Evolutionary conservation across 306 rosid genomes (phyloP).

Genomic region (Trifolium dubium): DNA sequence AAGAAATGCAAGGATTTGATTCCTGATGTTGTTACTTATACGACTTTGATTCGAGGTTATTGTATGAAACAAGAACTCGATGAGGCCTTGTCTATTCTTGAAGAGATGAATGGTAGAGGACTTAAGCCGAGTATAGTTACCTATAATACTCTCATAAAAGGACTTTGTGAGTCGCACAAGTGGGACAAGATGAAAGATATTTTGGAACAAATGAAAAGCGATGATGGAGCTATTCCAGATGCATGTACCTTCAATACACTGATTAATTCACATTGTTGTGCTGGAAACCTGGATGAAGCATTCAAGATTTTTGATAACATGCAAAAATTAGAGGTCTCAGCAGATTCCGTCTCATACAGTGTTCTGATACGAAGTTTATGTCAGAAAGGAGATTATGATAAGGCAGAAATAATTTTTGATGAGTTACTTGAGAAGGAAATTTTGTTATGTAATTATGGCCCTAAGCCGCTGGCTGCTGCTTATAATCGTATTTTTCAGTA

Average conservation of each 20-base stretch:
- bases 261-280: conserved; percentile 64
- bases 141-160: conserved; percentile 74
- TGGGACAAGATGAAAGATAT: conserved; percentile 64
- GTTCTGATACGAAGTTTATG: conserved; percentile 70
- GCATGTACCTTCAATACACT: conserved; percentile 81
- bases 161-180: conserved; percentile 68
- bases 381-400: conserved; percentile 55
- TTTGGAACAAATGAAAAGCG: conserved; percentile 51
- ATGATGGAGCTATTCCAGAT: conserved; percentile 59
- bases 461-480: conserved; percentile 81
- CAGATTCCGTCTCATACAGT: conserved; percentile 85
- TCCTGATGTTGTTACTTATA: conserved; percentile 81
- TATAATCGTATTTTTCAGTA: conserved; percentile 69
- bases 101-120: conserved; percentile 72
- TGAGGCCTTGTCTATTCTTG: conserved; percentile 67
- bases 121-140: conserved; percentile 66
- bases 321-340: conserved; percentile 54
- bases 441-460: conserved; percentile 56
- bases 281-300: conserved; percentile 71
- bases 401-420: conserved; percentile 72
- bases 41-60: conserved; percentile 78
- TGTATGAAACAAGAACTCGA: conserved; percentile 68
- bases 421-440: conserved; percentile 65
- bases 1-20: conserved; percentile 62
- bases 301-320: conserved; percentile 65